Conservation (phyloP, 441 rosid genomes). For the Syzygium malaccense region DNA sequence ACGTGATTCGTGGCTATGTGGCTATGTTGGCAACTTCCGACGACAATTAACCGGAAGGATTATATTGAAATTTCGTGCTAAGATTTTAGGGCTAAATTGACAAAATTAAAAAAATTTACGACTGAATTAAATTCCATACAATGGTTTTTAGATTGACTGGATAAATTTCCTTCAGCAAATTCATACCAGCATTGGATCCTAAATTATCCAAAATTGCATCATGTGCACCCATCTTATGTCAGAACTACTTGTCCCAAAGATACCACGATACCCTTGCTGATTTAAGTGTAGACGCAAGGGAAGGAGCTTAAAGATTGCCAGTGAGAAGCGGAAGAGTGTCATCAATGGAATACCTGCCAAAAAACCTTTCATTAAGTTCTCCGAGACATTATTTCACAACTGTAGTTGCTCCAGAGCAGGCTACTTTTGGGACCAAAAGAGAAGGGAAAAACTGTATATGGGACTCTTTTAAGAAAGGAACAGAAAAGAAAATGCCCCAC, state of each 20-base stretch:
- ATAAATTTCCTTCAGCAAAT: not conserved
- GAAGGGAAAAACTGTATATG: too few species aligned
- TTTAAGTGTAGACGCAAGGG: not conserved
- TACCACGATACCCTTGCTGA: not conserved
- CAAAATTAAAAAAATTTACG: fast-evolving
- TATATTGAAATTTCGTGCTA: fast-evolving
- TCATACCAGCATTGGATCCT: fast-evolving
- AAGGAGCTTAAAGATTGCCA: not conserved
- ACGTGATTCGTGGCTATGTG: fast-evolving
- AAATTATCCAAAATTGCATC: not conserved
- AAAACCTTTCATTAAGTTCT: not conserved
- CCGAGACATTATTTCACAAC: not conserved
- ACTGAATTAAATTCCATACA: fast-evolving
- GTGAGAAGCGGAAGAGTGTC: not conserved
- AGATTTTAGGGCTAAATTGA: too few species aligned
- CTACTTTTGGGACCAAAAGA: too few species aligned
- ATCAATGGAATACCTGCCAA: not conserved
- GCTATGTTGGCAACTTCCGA: fast-evolving
- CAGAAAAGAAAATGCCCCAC: not conserved
- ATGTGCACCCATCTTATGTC: not conserved
- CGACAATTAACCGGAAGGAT: fast-evolving
- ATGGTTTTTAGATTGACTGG: fast-evolving
- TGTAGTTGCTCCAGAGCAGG: not conserved
- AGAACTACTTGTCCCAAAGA: not conserved
- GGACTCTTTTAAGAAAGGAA: not conserved